Evolutionary conservation across 495 filamentous ascomycete genomes (phyloP), one percentile per base, ranked within the genome.

Genomic region (Neurospora sp.): DNA sequence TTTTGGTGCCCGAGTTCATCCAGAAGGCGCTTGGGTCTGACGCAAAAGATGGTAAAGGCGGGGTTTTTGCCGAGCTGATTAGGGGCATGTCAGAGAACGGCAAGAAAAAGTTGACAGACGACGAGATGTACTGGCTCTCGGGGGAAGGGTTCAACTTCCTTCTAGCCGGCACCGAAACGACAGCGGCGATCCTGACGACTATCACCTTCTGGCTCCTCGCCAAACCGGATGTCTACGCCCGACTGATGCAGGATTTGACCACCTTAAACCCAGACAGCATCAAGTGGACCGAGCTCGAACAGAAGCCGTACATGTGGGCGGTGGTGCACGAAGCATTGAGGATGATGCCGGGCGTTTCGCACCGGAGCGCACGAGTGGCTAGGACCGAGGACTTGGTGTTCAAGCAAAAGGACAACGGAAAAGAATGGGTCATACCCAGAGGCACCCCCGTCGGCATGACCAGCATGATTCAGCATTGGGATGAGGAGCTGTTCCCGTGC

Each of bases 381-480:
- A 66, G 77, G 3, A 74, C 79, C 2, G 80, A 83, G 71, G 79
- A 80, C 48, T 71, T 84, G 5, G 73, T 77, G 39, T 84, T 81
- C 71, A 42, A 39, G 75, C 12, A 59, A 73, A 71, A 76, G 27
- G n/a, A n/a, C n/a, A n/a, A n/a, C n/a, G n/a, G n/a, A n/a, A 62
- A 79, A 76, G 77, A 78, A 78, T 82, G 54, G 41, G 75, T 76
- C 10, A 75, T 78, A 40, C 76, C 77, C 1, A 54, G 76, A 31
- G 77, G 84, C 37, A 85, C 83, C 0, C 82, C 86, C 0, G 80
- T 89, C 40, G 84, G 84, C 70, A 86, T 85, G 78, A 83, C 83
- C 9, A 78, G 82, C 12, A 84, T 82, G 74, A 82, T 85, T 72
- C 79, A 86, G 10, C 86, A 88, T 74, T 82, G 80, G 70, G 78